Percentiles rank a stretch among this genome's conserved stretches.
Conservation (phyloP, 1,284 basidiomycete genomes). For the Sphagnurus paluster region DNA sequence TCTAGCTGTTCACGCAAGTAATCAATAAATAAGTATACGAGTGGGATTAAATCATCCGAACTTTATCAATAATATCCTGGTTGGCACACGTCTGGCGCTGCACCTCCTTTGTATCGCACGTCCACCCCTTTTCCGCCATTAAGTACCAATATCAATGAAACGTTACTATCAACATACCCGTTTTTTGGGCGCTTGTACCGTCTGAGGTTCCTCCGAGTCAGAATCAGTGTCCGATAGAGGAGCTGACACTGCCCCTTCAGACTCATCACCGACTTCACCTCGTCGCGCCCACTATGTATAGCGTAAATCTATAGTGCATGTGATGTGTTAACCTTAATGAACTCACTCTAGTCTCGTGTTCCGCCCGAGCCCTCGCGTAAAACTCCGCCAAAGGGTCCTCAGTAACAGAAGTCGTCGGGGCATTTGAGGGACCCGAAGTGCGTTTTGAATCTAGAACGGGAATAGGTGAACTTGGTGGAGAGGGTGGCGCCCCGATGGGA, state of each 20-base stretch:
- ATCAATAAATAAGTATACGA: constrained; percentile 7
- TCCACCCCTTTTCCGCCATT: constrained; percentile 56
- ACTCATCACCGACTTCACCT: constrained; percentile 25
- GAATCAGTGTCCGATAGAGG: constrained; percentile 23
- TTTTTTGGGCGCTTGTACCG: constrained; percentile 14
- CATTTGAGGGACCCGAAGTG: constrained; percentile 3
- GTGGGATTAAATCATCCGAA: no score
- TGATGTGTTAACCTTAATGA: constrained; percentile 4
- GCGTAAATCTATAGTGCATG: constrained; percentile 1
- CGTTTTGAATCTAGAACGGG: neutral
- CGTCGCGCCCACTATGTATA: constrained; percentile 27
- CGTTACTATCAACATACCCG: constrained; percentile 17
- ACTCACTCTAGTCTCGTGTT: constrained; percentile 43
- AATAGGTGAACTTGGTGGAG: constrained; percentile 16
- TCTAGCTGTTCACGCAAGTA: constrained; percentile 44
- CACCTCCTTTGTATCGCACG: constrained; percentile 53
- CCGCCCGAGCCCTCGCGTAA: constrained; percentile 54
- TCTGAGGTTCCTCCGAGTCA: constrained; percentile 20
- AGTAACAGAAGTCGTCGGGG: neutral
- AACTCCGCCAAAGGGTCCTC: constrained; percentile 66
- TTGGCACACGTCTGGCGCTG: constrained; percentile 45
- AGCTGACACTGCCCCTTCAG: constrained; percentile 20
- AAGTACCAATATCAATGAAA: neutral
- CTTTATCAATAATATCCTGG: constrained; percentile 71
- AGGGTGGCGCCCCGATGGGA: constrained; percentile 7